These are phyloP conservation scores for Aspergillus nomiae DNA, from an alignment of 2,329 filamentous ascomycete genomes.

Conservation along the genomic window DNA sequence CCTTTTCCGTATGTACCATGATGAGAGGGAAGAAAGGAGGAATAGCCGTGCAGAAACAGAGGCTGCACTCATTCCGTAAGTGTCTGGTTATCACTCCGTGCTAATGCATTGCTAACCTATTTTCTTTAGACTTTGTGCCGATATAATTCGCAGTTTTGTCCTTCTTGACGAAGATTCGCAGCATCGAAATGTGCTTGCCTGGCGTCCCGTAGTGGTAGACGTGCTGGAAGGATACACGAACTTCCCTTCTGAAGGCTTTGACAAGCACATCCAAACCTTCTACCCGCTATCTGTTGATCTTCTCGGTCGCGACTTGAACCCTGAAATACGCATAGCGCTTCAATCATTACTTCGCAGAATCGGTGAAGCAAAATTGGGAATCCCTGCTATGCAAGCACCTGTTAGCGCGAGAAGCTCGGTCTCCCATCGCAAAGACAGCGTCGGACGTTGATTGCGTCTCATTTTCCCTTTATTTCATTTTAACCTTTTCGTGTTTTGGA, in stretches of 20 bases:
- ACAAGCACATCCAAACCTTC: constrained; percentile 76
- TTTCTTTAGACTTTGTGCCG: constrained; percentile 71
- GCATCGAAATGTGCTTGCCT: constrained; percentile 94
- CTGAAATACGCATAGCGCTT: constrained; percentile 76
- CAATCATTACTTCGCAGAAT: constrained; percentile 77
- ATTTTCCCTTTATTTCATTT: constrained; percentile 6
- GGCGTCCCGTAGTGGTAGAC: constrained; percentile 95
- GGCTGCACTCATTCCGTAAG: constrained; percentile 79
- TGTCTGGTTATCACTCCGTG: constrained; percentile 16
- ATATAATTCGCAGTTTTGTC: constrained; percentile 86
- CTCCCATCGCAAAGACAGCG: constrained; percentile 36
- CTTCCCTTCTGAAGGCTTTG: constrained; percentile 80
- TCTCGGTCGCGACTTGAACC: constrained; percentile 75
- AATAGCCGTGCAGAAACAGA: constrained; percentile 82
- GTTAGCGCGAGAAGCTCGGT: constrained; percentile 40
- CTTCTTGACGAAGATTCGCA: constrained; percentile 92
- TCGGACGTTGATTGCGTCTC: constrained; percentile 18
- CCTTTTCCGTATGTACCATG: constrained; percentile 94
- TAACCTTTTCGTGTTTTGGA: constrained; percentile 28
- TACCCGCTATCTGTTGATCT: constrained; percentile 85
- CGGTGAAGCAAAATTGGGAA: constrained; percentile 69
- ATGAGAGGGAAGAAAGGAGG: constrained; percentile 78
- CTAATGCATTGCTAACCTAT: neutral
- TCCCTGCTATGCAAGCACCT: constrained; percentile 38
- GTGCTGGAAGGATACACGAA: constrained; percentile 89